Evolutionary conservation across 805 yeast genomes (phyloP), one percentile per base, ranked within the genome.

Genomic region (Zygotorulaspora chibaensis): DNA sequence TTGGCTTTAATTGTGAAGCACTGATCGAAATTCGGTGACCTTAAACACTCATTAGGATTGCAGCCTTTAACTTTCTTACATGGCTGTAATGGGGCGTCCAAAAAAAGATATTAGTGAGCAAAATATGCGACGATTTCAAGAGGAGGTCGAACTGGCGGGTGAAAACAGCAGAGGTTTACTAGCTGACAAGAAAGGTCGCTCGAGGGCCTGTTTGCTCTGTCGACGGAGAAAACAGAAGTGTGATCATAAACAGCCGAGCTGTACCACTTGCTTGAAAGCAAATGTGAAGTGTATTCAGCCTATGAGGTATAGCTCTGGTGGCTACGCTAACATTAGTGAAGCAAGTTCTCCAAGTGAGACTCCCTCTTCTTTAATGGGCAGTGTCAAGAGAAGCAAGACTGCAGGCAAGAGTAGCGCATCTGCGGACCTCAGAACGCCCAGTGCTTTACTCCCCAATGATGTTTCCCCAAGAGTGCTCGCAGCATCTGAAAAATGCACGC

Each of bases 231-330:
- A 79, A 54, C 83, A 79, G 55, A 77, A 78, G 56, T 81, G 87
- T 65, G 86, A 82, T 53, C 85, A 80, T 45, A 69, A 82, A 39
- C 61, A 75, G 10, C 87, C 87, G 6, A 70, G 79, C 40, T 81
- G 87, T 55, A 77, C 85, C 3, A 79, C 81, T 35, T 82, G 87
- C 64, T 65, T 81, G 43, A 80, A 80, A 55, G 82, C 86, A 1
- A 80, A 78, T 27, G 79, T 74, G 6, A 66, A 73, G 47, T 81
- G 87, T 59, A 69, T 80, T 6, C 83, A 81, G 58, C 88, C 88
- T 0, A 80, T 76, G 4, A 72, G 79, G 42, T 81, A 81, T 51
- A 73, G 75, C 1, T 68, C 26, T 17, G 40, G 40, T 18, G 20
- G 20, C 31, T 30, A 15, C 23, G 38, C 11, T 31, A 20, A 17